These are phyloP conservation scores for Adenanthera pavonina DNA, from an alignment of 306 rosid species.

Conservation along the genomic window DNA sequence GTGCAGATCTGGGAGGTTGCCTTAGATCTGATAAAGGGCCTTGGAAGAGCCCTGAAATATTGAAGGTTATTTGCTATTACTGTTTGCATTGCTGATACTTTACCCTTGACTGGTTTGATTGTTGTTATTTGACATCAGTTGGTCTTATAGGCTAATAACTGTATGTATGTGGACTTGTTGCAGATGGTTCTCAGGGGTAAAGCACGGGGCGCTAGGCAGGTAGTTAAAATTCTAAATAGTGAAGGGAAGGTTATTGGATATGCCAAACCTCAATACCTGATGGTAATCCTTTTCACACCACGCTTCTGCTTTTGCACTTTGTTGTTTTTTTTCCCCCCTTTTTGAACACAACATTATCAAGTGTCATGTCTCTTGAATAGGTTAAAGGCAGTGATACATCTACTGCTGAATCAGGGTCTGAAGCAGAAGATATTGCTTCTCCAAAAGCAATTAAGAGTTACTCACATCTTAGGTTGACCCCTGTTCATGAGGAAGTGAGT, in stretches of 20 bases:
- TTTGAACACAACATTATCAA: conserved; percentile 11
- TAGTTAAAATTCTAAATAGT: conserved; percentile 83
- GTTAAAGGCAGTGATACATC: conserved; percentile 94
- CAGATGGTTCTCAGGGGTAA: conserved; percentile 91
- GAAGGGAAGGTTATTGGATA: conserved; percentile 92
- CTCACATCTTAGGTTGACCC: conserved; percentile 91
- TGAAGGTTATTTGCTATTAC: conserved; percentile 62
- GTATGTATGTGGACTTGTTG: conserved; percentile 39
- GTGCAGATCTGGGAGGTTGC: conserved; percentile 91
- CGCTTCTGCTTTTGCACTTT: neutral
- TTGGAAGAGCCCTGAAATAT: conserved; percentile 91
- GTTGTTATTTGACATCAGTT: conserved; percentile 17
- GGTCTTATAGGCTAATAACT: conserved; percentile 34
- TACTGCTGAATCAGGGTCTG: conserved; percentile 98
- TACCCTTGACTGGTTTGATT: conserved; percentile 29
- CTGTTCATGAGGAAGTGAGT: conserved; percentile 97
- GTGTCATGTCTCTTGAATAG: conserved; percentile 50
- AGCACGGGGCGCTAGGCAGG: conserved; percentile 82
- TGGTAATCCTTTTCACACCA: conserved; percentile 49
- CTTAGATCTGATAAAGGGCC: conserved; percentile 98
- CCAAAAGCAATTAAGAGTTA: conserved; percentile 79
- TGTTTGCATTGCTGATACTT: conserved; percentile 22
- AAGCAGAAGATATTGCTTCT: conserved; percentile 91
- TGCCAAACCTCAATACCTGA: conserved; percentile 83
- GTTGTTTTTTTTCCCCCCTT: neutral